Evolutionary conservation across 1,139 yeast genomes (phyloP).

Genomic region (Oligophagozyma castellii): DNA sequence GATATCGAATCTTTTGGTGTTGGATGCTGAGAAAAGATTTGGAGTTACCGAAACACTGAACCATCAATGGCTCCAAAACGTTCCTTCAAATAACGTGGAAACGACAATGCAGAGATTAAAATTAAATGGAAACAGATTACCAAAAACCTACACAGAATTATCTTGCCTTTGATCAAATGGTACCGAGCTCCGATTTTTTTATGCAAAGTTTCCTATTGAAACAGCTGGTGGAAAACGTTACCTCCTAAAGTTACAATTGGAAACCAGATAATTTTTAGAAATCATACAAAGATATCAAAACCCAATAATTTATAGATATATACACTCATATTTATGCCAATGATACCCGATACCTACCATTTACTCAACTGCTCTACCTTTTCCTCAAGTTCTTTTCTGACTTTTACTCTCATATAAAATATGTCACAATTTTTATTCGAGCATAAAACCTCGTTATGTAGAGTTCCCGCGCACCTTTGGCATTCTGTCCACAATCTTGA

Average conservation of each 20-base stretch:
- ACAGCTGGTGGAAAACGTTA: no score
- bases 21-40: constrained; percentile 40
- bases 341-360: constrained; percentile 30
- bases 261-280: no score
- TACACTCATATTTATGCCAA: background rate
- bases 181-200: no score
- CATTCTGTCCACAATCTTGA: constrained; percentile 96
- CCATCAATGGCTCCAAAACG: constrained; percentile 44
- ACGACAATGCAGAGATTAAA: constrained; percentile 13
- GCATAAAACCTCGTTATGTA: constrained; percentile 92
- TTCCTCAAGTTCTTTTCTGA: constrained; percentile 69
- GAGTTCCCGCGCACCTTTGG: constrained; percentile 91
- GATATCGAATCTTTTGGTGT: constrained; percentile 45
- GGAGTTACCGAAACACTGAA: constrained; percentile 36
- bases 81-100: constrained; percentile 6
- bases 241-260: no score
- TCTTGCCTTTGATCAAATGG: constrained; percentile 12
- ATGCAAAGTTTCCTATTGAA: no score
- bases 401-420: constrained; percentile 92
- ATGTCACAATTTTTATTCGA: constrained; percentile 95
- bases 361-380: constrained; percentile 59
- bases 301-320: no score
- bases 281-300: no score
- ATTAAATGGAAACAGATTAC: constrained; percentile 13
- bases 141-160: constrained; percentile 23